Evolutionary conservation across 768 basidiomycete genomes (phyloP).

Genomic region (Amanita exitialis): DNA sequence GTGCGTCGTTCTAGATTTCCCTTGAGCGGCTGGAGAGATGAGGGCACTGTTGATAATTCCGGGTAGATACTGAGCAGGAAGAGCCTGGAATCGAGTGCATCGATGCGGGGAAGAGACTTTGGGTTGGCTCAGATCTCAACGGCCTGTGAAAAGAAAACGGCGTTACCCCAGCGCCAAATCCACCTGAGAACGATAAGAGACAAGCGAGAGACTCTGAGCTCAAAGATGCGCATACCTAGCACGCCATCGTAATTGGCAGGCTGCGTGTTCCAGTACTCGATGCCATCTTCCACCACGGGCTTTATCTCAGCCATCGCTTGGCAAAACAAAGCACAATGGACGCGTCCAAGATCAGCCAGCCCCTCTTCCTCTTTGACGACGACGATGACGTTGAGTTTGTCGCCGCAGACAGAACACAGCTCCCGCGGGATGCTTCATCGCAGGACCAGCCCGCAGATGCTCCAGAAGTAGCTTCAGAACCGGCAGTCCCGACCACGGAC

Average conservation of each 20-base stretch:
- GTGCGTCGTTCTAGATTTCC: conserved; percentile 21
- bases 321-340: conserved; percentile 28
- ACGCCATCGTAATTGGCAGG: conserved; percentile 83
- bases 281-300: conserved; percentile 64
- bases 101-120: conserved; percentile 65
- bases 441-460: conserved; percentile 15
- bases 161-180: conserved; percentile 43
- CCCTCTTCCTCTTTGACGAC: conserved; percentile 43
- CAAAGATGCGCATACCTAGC: conserved; percentile 37
- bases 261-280: conserved; percentile 80
- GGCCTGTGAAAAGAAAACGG: conserved; percentile 9
- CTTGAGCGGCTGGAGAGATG: conserved; percentile 50
- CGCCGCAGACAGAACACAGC: conserved; percentile 26
- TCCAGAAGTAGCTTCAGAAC: conserved; percentile 17
- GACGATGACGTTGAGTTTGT: conserved; percentile 43
- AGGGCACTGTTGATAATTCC: conserved; percentile 66
- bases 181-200: conserved; percentile 17
- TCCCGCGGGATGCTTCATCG: neutral
- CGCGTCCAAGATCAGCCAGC: conserved; percentile 46
- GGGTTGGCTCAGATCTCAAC: conserved; percentile 6
- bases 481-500: neutral
- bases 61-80: conserved; percentile 80
- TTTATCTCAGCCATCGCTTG: conserved; percentile 11
- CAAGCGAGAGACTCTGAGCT: conserved; percentile 5
- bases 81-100: conserved; percentile 82